These are phyloP conservation scores for Pseudogymnoascus sp. DNA, from an alignment of 2,329 filamentous ascomycete genomes.

Conservation along the genomic window DNA sequence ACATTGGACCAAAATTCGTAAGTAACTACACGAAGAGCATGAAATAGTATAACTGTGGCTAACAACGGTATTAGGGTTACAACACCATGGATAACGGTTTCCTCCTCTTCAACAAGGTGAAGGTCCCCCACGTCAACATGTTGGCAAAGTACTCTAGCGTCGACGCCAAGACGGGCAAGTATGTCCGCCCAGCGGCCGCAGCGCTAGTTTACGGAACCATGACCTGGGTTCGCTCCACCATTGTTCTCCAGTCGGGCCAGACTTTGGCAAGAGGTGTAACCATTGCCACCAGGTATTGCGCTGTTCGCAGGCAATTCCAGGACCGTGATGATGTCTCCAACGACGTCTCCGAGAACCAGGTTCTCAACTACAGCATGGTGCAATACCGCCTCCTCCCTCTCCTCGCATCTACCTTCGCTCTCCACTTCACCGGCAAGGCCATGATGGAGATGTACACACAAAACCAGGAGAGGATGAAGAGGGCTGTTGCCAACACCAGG, in stretches of 20 bases:
- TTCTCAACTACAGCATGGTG: constrained; percentile 76
- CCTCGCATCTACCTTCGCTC: constrained; percentile 66
- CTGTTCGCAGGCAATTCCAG: constrained; percentile 70
- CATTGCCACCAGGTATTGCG: constrained; percentile 67
- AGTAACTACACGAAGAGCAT: background rate
- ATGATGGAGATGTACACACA: constrained; percentile 70
- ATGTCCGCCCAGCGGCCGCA: constrained; percentile 58
- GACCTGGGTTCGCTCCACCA: constrained; percentile 67
- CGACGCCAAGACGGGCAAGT: constrained; percentile 61
- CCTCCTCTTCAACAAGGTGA: constrained; percentile 68
- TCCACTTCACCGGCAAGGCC: constrained; percentile 69
- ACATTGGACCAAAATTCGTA: constrained; percentile 71
- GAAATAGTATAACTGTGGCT: background rate
- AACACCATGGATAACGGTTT: constrained; percentile 81
- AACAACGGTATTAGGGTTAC: constrained; percentile 38
- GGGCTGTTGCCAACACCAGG: constrained; percentile 32
- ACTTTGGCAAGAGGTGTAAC: constrained; percentile 69
- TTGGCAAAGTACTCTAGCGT: constrained; percentile 63
- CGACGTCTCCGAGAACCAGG: constrained; percentile 60
- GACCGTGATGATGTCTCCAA: constrained; percentile 58
- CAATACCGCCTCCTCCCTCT: constrained; percentile 66
- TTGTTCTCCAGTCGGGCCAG: constrained; percentile 65
- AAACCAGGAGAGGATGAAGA: constrained; percentile 60
- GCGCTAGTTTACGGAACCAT: constrained; percentile 67
- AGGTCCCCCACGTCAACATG: constrained; percentile 69